Conservation (phyloP, 2,329 filamentous ascomycete genomes). For the Dothideomycetes sp. region DNA sequence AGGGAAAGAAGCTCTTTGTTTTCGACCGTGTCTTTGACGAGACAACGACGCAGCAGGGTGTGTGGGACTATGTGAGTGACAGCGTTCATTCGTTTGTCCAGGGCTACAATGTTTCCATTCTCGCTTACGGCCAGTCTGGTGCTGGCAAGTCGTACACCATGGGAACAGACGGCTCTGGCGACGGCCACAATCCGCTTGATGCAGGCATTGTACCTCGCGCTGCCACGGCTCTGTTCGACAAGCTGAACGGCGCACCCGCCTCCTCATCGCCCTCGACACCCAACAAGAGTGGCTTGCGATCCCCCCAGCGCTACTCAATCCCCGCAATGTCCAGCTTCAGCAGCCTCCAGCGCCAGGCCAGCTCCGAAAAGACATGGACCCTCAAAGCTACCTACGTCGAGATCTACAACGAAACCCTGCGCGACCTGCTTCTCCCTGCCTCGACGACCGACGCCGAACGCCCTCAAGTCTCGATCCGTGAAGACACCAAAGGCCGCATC, state of each 20-base stretch:
- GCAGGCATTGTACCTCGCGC: conserved; percentile 86
- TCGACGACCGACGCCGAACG: conserved; percentile 60
- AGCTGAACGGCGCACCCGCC: conserved; percentile 62
- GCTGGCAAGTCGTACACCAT: conserved; percentile 98
- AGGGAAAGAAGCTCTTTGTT: conserved; percentile 89
- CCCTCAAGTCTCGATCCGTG: conserved; percentile 75
- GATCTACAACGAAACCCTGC: conserved; percentile 95
- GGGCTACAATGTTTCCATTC: conserved; percentile 95
- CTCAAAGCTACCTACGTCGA: conserved; percentile 68
- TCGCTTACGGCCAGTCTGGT: conserved; percentile 95
- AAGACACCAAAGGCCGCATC: conserved; percentile 91
- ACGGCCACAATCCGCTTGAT: conserved; percentile 35
- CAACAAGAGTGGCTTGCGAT: conserved; percentile 58
- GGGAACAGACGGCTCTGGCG: conserved; percentile 81
- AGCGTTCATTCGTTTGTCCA: conserved; percentile 84
- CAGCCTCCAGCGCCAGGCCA: conserved; percentile 32
- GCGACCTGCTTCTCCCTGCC: conserved; percentile 80
- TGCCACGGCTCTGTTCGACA: conserved; percentile 77
- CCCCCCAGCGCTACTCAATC: conserved; percentile 69
- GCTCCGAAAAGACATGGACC: conserved; percentile 69
- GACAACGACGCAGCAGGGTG: conserved; percentile 72
- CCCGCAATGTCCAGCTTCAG: conserved; percentile 40
- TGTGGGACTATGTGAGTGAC: conserved; percentile 91
- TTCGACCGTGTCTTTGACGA: conserved; percentile 92
- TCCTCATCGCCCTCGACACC: conserved; percentile 11